These are phyloP conservation scores for Salix suchowensis DNA, from an alignment of 345 rosid species.

Conservation along the genomic window DNA sequence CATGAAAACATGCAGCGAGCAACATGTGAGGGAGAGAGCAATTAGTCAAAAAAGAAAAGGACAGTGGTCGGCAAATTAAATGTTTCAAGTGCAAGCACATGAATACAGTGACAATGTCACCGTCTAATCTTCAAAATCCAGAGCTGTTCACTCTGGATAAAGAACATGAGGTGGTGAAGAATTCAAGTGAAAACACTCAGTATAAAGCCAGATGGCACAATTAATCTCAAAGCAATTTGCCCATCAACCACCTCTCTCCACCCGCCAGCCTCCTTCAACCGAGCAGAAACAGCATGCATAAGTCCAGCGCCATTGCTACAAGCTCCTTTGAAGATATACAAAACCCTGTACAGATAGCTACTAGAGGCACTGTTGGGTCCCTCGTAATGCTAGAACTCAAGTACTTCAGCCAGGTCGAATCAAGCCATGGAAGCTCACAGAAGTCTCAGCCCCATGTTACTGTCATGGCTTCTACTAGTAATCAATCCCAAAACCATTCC, in stretches of 20 bases:
- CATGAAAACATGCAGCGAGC: constrained; percentile 15
- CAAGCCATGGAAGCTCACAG: constrained; percentile 28
- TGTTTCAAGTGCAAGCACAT: constrained; percentile 41
- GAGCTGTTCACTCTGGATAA: constrained; percentile 26
- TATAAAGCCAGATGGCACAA: constrained; percentile 18
- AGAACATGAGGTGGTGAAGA: constrained; percentile 40
- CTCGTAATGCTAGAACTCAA: constrained; percentile 55
- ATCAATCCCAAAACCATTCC: constrained; percentile 22
- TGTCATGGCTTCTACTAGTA: constrained; percentile 22
- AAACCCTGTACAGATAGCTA: constrained; percentile 49
- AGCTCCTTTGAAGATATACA: constrained; percentile 18
- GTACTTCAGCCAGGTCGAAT: constrained; percentile 42
- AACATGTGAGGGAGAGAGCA: constrained; percentile 11
- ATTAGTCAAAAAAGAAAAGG: background rate
- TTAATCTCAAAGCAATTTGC: constrained; percentile 19
- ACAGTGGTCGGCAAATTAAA: constrained; percentile 29
- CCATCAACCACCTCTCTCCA: constrained; percentile 25
- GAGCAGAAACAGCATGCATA: constrained; percentile 23
- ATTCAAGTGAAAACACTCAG: constrained; percentile 28
- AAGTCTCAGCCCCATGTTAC: constrained; percentile 19
- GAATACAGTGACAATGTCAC: constrained; percentile 35
- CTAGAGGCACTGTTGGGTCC: constrained; percentile 53
- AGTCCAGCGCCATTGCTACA: constrained; percentile 18
- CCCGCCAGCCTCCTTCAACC: constrained; percentile 23
- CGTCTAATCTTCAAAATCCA: constrained; percentile 21